Evolutionary conservation across 306 rosid genomes (phyloP), one percentile per base, ranked within the genome.

Genomic region (Crataegus laevigata): DNA sequence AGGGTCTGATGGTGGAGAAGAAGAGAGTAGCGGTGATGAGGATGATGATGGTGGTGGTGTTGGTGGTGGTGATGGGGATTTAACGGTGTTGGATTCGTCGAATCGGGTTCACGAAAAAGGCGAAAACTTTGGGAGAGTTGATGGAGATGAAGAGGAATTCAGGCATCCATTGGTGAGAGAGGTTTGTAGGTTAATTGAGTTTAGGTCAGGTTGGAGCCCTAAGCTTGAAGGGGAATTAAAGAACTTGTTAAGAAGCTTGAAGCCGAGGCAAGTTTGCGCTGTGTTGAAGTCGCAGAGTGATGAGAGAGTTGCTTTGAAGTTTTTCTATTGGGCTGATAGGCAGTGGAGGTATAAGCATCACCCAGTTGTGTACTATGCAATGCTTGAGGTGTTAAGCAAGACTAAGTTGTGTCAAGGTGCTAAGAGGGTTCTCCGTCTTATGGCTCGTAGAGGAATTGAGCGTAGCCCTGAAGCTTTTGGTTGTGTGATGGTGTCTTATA

Each of bases 401-500:
- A 90, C 97, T 66, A 94, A 90, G 70, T 61, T 94, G 84, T 91
- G 97, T 73, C 94, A 90, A 75, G 98, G 97, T 71, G 87, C 96
- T 28, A 91, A 77, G 74, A 72, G 98, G 63, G 80, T 94, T 80
- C 89, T 89, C 42, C 82, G 88, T 77, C 91, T 94, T 14, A 87
- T 91, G 97, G 81, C 82, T 5, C 93, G 94, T 40, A 81, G 96
- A 43, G 81, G 92, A 66, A 74, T 88, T 67, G 79, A 60, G 60
- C 79, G 87, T 32, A 42, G 73, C 1, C 85, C 97, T 2, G 89
- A 88, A 70, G 97, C 90, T 75, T 94, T 91, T 85, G 87, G 97
- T 5, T 87, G 76, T 68, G 87, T 91, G 72, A 91, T 90, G 96
- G 86, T 87, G 58, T 88, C 96, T 9, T 94, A 90, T 80, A 90